These are phyloP conservation scores for Farysia itapuensis DNA, from an alignment of 1,284 basidiomycete genomes.

Conservation along the genomic window DNA sequence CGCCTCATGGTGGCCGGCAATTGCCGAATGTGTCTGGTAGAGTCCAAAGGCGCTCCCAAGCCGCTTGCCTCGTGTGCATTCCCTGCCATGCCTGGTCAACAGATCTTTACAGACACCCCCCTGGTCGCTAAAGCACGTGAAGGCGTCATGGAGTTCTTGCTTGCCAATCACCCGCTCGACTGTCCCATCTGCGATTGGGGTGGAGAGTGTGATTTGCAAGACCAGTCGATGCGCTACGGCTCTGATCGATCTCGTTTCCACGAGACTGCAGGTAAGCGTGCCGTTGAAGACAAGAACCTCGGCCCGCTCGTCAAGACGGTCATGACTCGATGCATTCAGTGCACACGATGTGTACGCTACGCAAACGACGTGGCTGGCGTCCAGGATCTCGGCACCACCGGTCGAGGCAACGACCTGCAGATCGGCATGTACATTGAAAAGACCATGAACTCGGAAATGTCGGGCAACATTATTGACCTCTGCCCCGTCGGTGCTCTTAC, in stretches of 20 bases:
- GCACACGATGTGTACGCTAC: conserved; percentile 97
- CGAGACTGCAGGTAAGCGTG: conserved; percentile 95
- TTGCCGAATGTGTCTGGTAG: conserved; percentile 78
- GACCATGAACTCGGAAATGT: conserved; percentile 95
- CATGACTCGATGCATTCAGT: conserved; percentile 99
- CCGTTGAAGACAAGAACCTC: conserved; percentile 96
- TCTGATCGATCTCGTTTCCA: conserved; percentile 96
- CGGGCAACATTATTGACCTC: conserved; percentile 94
- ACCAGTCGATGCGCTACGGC: conserved; percentile 99
- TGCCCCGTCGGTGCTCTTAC: conserved; percentile 95
- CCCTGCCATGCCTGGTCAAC: conserved; percentile 95
- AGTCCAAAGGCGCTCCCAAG: conserved; percentile 90
- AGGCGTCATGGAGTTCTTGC: conserved; percentile 97
- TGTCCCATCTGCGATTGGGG: conserved; percentile 90
- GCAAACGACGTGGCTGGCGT: conserved; percentile 99
- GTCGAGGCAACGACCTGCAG: conserved; percentile 96
- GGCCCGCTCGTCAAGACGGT: conserved; percentile 98
- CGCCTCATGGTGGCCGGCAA: conserved; percentile 62
- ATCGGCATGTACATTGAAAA: conserved; percentile 98
- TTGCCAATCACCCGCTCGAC: conserved; percentile 95
- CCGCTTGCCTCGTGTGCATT: conserved; percentile 78
- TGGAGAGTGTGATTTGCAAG: conserved; percentile 93
- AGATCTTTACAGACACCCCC: conserved; percentile 94
- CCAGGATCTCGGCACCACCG: conserved; percentile 93
- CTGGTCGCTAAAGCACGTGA: conserved; percentile 86